phyloP scores from a whole-genome alignment of 306 rosid species.

The Bauhinia variegata region DNA sequence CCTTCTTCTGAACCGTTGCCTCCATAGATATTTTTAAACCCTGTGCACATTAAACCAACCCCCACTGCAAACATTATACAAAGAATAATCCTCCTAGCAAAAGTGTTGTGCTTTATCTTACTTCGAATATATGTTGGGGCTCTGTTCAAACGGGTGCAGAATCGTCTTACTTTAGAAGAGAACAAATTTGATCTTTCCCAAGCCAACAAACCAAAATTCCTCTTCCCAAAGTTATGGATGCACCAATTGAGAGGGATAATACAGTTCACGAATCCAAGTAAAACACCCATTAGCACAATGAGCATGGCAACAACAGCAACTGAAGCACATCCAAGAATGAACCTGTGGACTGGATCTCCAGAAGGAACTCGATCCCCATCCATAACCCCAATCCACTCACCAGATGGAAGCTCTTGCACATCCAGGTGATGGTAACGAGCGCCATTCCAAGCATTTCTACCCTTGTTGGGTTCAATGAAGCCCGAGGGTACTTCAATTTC shows the following conservation, averaged over 20 bases:
- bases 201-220: slow-evolving; percentile 49
- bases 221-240: slow-evolving; percentile 63
- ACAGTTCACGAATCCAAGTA: slow-evolving; percentile 86
- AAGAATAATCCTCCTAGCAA: slow-evolving; percentile 81
- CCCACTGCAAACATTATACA: slow-evolving; percentile 59
- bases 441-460: slow-evolving; percentile 96
- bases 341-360: slow-evolving; percentile 71
- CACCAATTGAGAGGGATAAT: slow-evolving; percentile 83
- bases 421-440: slow-evolving; percentile 91
- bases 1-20: slow-evolving; percentile 95
- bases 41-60: slow-evolving; percentile 75
- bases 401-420: slow-evolving; percentile 80
- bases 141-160: slow-evolving; percentile 85
- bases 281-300: slow-evolving; percentile 67
- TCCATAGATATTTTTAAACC: slow-evolving; percentile 73
- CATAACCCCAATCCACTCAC: slow-evolving; percentile 90
- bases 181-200: slow-evolving; percentile 74
- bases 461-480: slow-evolving; percentile 69
- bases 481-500: slow-evolving; percentile 84
- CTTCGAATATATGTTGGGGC: slow-evolving; percentile 68
- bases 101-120: slow-evolving; percentile 69
- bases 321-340: slow-evolving; percentile 75
- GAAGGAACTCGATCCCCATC: slow-evolving; percentile 98
- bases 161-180: slow-evolving; percentile 66
- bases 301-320: slow-evolving; percentile 68